Base-by-base conservation (phyloP, 345 rosid species). In the Eutrema japonicum region DNA sequence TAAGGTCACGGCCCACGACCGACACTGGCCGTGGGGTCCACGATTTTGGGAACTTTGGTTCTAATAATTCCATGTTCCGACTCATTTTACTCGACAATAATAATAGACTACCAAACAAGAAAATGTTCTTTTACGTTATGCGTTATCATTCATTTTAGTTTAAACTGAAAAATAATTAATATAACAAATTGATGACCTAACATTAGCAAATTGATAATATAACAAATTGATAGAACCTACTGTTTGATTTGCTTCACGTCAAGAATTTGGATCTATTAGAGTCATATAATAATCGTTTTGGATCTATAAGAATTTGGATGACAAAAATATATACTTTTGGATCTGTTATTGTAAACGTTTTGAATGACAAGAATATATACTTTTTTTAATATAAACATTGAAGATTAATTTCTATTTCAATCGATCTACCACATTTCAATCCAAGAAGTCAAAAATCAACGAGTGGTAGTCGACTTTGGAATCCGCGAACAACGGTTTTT, bases 1-100 rank as follows among this genome's bases (percentile, higher is more conserved):
- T 48, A 73, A 29, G 14, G 50, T 61, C 63, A 68, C 62, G 50
- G 57, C 49, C 56, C 50, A 40, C 56, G 65, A 54, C 75, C 75
- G 75, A 69, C 75, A 63, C 70, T n/a, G 64, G 16, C 56, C 11
- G 42, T 62, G 27, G 79, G 79, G 48, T 53, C 79, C 59, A 46
- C 29, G 11, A 16, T 45, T 36, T 64, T 62, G 26, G 16, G 41
- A 68, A 59, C 64, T 42, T 60, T 60, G 6, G 35, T 75, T 75
- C 46, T 51, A 66, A 33, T 49, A 43, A 63, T 54, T 51, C 49
- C 47, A 43, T 58, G 58, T 18, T 66, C 38, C 45, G 46, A 49
- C 57, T 30, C 69, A 36, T 37, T 32, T 36, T 63, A 43, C 29
- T 33, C 59, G 8, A 36, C 75, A 35, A 63, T 63, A 43, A 72